Base-by-base conservation (phyloP, 345 rosid genomes). In the Gossypium longicalyx region DNA sequence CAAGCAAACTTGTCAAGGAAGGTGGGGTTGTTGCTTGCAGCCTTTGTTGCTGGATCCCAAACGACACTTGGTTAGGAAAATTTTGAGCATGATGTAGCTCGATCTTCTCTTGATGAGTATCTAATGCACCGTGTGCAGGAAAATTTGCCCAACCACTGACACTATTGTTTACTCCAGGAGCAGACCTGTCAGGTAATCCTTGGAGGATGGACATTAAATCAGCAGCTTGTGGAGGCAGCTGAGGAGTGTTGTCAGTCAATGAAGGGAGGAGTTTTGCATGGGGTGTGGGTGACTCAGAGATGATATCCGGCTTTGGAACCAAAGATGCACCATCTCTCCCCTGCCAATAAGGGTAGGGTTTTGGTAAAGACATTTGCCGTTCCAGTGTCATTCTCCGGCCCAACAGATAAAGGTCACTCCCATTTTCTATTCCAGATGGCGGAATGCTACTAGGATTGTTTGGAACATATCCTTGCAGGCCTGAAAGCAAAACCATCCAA, bases 361-460 rank as follows among this genome's bases (percentile, higher is more conserved):
- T 83, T 7, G 90, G 80, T 52, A 86, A 60, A 57, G 92, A 78
- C 81, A 86, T 87, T 83, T 93, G 99, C 64, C 82, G 86, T 71
- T 95, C 99, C 69, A 93, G 90, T 44, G 90, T 81, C 85, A 89
- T 68, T 86, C 86, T 88, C 87, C 88, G 83, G 54, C 93, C 93
- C 86, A 93, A 78, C 49, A 88, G 90, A 80, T 87, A 85, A 58
- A 88, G 67, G 58, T 88, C 91, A 75, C 80, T 86, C 44, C 84
- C 93, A 81, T 86, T 76, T 78, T 93, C 97, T 54, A 75, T 74
- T 75, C 83, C 94, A 3, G 88, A 78, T 45, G 85, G 65, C 13
- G 88, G 74, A 69, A 83, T 48, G 48, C 79, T 80, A 70, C 79
- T 85, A 77, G 94, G 71, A 74, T 79, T 87, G 75, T 82, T 88